phyloP scores from a whole-genome alignment of 495 filamentous ascomycete species.

The Xylaria flabelliformis region DNA sequence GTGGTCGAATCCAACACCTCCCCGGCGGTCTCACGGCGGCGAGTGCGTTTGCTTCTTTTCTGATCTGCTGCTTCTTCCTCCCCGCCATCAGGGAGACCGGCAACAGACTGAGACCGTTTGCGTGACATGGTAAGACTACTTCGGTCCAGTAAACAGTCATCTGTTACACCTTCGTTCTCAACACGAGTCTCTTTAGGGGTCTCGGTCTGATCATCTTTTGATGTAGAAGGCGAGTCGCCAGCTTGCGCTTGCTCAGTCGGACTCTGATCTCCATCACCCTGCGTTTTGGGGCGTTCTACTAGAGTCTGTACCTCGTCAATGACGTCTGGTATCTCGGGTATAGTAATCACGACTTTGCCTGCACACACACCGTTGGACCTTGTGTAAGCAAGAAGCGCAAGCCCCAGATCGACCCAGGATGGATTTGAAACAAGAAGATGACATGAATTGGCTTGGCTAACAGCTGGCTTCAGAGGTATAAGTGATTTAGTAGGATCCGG shows the following conservation, averaged over 20 bases:
- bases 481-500: constrained; percentile 59
- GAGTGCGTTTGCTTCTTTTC: constrained; percentile 81
- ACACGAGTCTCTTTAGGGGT: constrained; percentile 31
- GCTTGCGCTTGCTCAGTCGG: constrained; percentile 13
- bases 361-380: constrained; percentile 36
- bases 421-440: constrained; percentile 38
- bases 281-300: constrained; percentile 37
- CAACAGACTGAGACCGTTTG: constrained; percentile 70
- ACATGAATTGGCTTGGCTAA: constrained; percentile 60
- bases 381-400: constrained; percentile 43
- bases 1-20: constrained; percentile 73
- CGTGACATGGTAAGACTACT: constrained; percentile 48
- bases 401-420: constrained; percentile 54
- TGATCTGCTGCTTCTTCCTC: constrained; percentile 67
- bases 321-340: constrained; percentile 43
- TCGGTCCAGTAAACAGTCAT: constrained; percentile 42
- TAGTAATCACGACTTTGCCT: constrained; percentile 14
- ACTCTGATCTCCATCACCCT: constrained; percentile 27
- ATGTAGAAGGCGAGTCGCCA: constrained; percentile 20
- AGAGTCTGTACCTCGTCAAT: constrained; percentile 49
- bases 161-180: constrained; percentile 29
- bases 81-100: constrained; percentile 60
- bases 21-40: constrained; percentile 78
- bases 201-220: constrained; percentile 36
- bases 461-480: constrained; percentile 29